Conservation (phyloP, 257 asterid genomes). For the Solanum dulcamara region DNA sequence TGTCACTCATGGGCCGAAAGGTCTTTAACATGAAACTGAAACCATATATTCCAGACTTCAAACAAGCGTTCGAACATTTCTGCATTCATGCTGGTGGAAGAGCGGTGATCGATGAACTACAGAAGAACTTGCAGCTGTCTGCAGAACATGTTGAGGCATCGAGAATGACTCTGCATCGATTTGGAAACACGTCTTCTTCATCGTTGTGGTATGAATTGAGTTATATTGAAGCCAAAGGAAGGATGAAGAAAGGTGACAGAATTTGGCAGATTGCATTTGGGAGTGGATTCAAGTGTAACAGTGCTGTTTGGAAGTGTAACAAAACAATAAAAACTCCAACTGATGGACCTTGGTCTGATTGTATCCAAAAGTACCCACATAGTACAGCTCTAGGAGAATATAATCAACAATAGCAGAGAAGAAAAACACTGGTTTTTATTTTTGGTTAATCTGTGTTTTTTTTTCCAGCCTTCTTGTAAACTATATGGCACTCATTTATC, state of each 20-base stretch:
- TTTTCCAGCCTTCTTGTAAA: not conserved
- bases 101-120: slow-evolving; percentile 23
- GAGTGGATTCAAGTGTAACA: slow-evolving; percentile 32
- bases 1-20: not conserved
- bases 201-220: slow-evolving; percentile 22
- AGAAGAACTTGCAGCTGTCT: slow-evolving; percentile 13
- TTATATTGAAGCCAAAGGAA: slow-evolving; percentile 23
- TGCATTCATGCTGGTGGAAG: slow-evolving; percentile 31
- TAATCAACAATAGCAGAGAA: not conserved
- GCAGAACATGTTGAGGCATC: slow-evolving; percentile 21
- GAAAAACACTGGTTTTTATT: too few relatives aligned
- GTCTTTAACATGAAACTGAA: not conserved
- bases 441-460: not conserved
- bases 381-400: not conserved
- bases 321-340: not conserved
- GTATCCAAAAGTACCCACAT: not conserved
- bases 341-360: slow-evolving; percentile 4
- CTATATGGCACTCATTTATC: not conserved
- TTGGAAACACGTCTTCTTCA: slow-evolving; percentile 22
- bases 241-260: slow-evolving; percentile 18
- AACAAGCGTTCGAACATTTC: slow-evolving; percentile 20
- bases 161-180: slow-evolving; percentile 19
- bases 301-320: slow-evolving; percentile 29
- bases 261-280: slow-evolving; percentile 23
- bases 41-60: slow-evolving; percentile 20